Base-by-base conservation (phyloP, 2,329 filamentous ascomycete genomes). In the Botrytis fragariae region DNA sequence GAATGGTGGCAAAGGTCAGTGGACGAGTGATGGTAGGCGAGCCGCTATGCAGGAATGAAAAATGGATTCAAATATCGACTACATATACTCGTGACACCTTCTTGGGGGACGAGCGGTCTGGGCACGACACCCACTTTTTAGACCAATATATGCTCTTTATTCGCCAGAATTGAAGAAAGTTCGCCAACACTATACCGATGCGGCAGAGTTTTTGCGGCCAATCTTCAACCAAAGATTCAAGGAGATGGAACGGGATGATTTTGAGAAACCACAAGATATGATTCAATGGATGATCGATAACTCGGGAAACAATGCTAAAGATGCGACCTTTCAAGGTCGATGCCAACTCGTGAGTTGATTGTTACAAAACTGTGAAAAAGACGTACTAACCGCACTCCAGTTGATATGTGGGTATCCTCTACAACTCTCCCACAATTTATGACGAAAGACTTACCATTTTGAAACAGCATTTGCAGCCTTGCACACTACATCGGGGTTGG, bases 1-100 rank as follows among this genome's bases (percentile, higher is more conserved):
- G 79, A 1, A 80, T 85, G 45, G 80, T 86, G 3, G 82, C 84
- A 8, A 77, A 82, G 6, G 76, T 84, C 25, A 82, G 82, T 57
- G 86, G 78, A 10, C 65, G 79, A 29, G 74, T 77, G 4, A 79
- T 79, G 37, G 79, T 79, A 62, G 78, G 78, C 1, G 67, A 67
- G 4, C 76, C 76, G 2, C 42, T 79, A 1, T 77, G 77, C 45
- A 62, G 79, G 18, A 75, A 79, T 1, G 76, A 79, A 32, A 76
- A 79, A 45, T 80, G 78, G 78, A 73, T 79, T 18, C 44, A 75
- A 12, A 67, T 75, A 4, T 75, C 76, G 1, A 78, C 76, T 32
- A 74, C 68, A 14, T 78, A 77, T 68, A 76, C 77, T 7, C 62
- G 63, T 18, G 69, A 76, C 54, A 65, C 65, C 8, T 69, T 69